Base-by-base conservation (phyloP, 2,329 filamentous ascomycete genomes). In the Pyrenophora seminiperda region DNA sequence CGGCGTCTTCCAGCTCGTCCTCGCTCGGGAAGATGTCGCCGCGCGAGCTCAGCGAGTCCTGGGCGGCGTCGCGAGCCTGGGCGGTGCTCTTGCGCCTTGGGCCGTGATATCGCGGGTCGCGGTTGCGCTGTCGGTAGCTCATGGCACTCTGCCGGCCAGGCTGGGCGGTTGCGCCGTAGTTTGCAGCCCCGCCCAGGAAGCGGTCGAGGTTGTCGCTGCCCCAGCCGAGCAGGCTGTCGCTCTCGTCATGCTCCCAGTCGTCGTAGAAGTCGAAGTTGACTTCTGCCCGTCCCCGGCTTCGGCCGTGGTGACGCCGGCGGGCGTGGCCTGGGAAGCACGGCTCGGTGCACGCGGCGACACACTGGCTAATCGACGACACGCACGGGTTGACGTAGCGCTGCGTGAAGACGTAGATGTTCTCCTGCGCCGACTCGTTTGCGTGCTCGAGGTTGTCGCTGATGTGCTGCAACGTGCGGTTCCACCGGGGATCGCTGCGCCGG, bases 211-310 rank as follows among this genome's bases (percentile, higher is more conserved):
- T 91, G 65, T 95, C 91, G 61, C 83, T 75, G 31, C 87, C 86
- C 89, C 91, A 96, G 37, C 84, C 87, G 43, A 92, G 76, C 39
- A 93, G 72, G 0, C 86, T 82, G 31, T 85, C 81, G 27, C 77
- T 78, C 41, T 83, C 81, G 22, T 85, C 82, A 46, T 84, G 81
- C 54, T 96, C 91, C 93, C 93, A 97, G 73, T 97, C 93, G 73
- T 97, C 93, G 76, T 97, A 97, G 72, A 97, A 97, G 73, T 97
- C 93, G 70, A 97, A 97, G 66, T 84, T 92, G 64, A 89, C 84
- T 74, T 97, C 92, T 20, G 91, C 89, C 42, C 85, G 75, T 2
- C 83, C 84, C 53, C 78, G 71, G 47, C 76, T 74, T 17, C 79
- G 75, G 14, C 74, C 75, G 29, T 88, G 83, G 63, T 91, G 85